phyloP scores from a whole-genome alignment of 495 filamentous ascomycete species.

The Podospora appendiculata region DNA sequence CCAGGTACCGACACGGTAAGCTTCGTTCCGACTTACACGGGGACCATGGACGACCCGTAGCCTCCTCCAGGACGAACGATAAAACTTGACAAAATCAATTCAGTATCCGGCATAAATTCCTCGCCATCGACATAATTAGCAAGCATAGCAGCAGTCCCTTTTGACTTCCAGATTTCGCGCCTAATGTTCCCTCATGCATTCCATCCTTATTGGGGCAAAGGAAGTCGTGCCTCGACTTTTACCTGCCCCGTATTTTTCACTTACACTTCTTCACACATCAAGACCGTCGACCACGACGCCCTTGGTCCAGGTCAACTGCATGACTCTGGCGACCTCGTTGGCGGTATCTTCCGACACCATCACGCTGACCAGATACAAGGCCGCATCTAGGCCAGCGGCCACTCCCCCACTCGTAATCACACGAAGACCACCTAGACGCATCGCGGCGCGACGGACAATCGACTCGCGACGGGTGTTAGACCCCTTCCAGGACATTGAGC shows the following conservation, averaged over 20 bases:
- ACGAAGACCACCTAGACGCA: slow-evolving; percentile 61
- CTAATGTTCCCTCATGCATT: not conserved
- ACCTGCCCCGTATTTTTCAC: not conserved
- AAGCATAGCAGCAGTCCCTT: no score
- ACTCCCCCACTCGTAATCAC: slow-evolving; percentile 72
- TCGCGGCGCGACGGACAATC: slow-evolving; percentile 54
- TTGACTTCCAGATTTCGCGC: no score
- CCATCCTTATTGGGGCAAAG: not conserved
- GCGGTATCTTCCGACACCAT: slow-evolving; percentile 61
- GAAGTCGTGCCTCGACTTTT: not conserved
- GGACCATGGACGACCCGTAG: no score
- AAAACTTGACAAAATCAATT: no score
- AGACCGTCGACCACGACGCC: slow-evolving; percentile 63
- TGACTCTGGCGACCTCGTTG: slow-evolving; percentile 55
- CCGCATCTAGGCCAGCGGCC: slow-evolving; percentile 69
- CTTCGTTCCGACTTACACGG: no score
- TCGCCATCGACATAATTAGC: no score
- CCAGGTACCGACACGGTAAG: no score
- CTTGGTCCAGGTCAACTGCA: slow-evolving; percentile 69
- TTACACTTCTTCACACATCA: slow-evolving; percentile 49
- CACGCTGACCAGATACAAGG: slow-evolving; percentile 68
- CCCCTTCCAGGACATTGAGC: slow-evolving; percentile 62
- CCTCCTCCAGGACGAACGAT: no score
- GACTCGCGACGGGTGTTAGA: slow-evolving; percentile 58
- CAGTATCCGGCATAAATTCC: no score